Percentiles rank a stretch among this genome's conserved stretches.
Evolutionary conservation across 495 filamentous ascomycete species (phyloP).

Genomic region (Podospora appendiculata): DNA sequence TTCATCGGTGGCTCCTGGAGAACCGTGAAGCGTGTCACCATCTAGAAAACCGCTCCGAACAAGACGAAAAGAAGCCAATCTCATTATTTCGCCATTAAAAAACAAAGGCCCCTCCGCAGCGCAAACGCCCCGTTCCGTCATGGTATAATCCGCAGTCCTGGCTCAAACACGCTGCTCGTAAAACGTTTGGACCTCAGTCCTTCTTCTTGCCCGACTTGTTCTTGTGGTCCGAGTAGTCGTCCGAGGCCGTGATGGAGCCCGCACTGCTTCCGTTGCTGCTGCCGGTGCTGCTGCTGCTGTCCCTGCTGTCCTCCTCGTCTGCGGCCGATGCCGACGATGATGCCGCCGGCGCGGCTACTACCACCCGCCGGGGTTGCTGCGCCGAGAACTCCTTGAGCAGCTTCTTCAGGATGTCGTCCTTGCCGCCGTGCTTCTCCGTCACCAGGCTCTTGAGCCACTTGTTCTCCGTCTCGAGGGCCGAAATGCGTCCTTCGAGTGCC

Average conservation of each 20-base stretch:
- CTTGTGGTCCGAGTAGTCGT: neutral
- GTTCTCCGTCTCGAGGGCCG: slow-evolving; percentile 89
- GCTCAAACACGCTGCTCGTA: neutral
- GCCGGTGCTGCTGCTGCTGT: slow-evolving; percentile 4
- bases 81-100: too few relatives aligned
- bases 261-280: neutral
- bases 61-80: too few relatives aligned
- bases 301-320: slow-evolving; percentile 1
- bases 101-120: too few relatives aligned
- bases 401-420: slow-evolving; percentile 38
- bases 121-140: too few relatives aligned
- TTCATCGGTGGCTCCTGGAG: too few relatives aligned
- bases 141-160: too few relatives aligned
- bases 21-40: too few relatives aligned
- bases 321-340: neutral
- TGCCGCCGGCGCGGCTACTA: neutral
- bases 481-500: slow-evolving; percentile 71
- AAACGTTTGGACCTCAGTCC: slow-evolving; percentile 2
- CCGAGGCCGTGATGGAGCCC: neutral
- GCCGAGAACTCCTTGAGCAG: slow-evolving; percentile 34
- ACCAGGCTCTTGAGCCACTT: slow-evolving; percentile 92
- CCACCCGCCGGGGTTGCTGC: neutral
- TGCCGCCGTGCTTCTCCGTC: slow-evolving; percentile 76
- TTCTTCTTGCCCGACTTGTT: slow-evolving; percentile 6
- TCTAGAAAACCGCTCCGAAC: too few relatives aligned